These are phyloP conservation scores for Protomyces macrosporus DNA, from an alignment of 1,139 yeast species.

Conservation along the genomic window DNA sequence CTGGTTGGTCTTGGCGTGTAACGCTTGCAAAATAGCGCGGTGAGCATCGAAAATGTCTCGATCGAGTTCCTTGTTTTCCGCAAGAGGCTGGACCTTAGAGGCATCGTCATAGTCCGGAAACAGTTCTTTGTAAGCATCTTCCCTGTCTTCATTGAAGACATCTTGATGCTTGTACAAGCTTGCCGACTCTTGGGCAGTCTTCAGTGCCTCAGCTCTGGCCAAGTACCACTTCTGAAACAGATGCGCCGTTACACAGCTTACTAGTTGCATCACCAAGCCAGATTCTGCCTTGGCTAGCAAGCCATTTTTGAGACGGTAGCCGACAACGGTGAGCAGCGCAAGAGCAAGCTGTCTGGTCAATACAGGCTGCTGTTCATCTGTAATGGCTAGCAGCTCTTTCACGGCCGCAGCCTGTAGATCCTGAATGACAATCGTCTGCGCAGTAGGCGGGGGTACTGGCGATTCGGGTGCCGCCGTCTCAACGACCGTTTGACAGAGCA, in stretches of 20 bases:
- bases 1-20: background rate
- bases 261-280: too few species aligned
- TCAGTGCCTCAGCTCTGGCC: background rate
- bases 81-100: background rate
- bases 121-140: constrained; percentile 63
- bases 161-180: constrained; percentile 37
- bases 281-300: too few species aligned
- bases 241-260: background rate
- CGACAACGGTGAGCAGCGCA: background rate
- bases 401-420: too few species aligned
- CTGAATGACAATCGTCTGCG: too few species aligned
- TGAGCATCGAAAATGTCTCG: background rate
- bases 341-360: background rate
- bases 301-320: background rate
- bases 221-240: constrained; percentile 17
- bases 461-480: too few species aligned
- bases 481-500: too few species aligned
- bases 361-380: too few species aligned
- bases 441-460: too few species aligned
- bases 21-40: background rate
- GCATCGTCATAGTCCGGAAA: constrained; percentile 83
- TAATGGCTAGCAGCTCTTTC: too few species aligned
- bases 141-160: constrained; percentile 60
- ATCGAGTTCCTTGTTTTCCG: background rate
- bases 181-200: constrained; percentile 3